phyloP scores from a whole-genome alignment of 257 asterid species.

The Solanum ossicruentum region DNA sequence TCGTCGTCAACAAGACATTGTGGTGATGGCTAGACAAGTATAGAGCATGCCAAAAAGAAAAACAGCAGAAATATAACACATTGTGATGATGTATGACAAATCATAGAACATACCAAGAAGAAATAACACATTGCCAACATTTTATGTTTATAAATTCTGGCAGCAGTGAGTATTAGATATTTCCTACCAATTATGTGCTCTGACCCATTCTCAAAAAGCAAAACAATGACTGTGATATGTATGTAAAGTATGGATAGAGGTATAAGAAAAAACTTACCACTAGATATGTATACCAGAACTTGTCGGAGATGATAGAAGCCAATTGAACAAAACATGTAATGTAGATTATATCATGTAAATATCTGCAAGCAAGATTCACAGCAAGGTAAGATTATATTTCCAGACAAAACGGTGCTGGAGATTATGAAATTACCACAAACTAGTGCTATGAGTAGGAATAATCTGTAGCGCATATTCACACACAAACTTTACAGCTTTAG shows the following conservation, averaged over 20 bases:
- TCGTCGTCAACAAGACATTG: not conserved
- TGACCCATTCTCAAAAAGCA: not conserved
- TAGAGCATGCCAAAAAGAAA: not conserved
- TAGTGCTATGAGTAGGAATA: not conserved
- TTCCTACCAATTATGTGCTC: not conserved
- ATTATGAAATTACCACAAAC: not conserved
- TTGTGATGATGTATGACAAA: not conserved
- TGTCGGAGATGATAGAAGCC: slow-evolving; percentile 68
- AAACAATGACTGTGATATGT: not conserved
- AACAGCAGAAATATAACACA: not conserved
- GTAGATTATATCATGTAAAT: slow-evolving; percentile 83
- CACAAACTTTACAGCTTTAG: not conserved
- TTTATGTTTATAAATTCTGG: not conserved
- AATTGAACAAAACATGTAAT: slow-evolving; percentile 85
- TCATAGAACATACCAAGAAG: not conserved
- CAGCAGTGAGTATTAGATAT: not conserved
- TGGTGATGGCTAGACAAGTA: not conserved
- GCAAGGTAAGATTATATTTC: not conserved
- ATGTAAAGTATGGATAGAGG: not conserved
- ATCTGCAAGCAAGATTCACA: slow-evolving; percentile 38
- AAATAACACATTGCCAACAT: not conserved
- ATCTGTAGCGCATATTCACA: not conserved
- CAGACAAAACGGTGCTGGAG: not conserved
- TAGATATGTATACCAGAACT: slow-evolving; percentile 75
- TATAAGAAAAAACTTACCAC: slow-evolving; percentile 44